Evolutionary conservation across 306 rosid genomes (phyloP).

Genomic region (Fagus sylvatica): DNA sequence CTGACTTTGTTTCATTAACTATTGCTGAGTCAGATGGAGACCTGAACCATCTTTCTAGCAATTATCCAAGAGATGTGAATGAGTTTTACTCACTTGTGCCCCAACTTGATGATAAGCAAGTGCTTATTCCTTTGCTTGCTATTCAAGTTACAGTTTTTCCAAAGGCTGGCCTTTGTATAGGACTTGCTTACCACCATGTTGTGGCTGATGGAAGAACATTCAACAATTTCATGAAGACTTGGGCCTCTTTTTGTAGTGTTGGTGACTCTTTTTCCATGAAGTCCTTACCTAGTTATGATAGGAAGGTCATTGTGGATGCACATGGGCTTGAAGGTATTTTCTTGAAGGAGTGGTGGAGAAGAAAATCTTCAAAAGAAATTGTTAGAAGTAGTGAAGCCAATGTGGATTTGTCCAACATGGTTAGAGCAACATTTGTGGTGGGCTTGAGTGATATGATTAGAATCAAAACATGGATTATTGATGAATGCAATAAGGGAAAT

Average conservation of each 20-base stretch:
- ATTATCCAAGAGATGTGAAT: conserved; percentile 22
- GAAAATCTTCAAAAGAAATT: neutral
- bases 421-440: conserved; percentile 37
- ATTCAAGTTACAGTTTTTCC: conserved; percentile 46
- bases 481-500: conserved; percentile 22
- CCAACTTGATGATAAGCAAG: neutral
- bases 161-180: conserved; percentile 43
- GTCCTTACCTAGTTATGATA: conserved; percentile 24
- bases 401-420: conserved; percentile 20
- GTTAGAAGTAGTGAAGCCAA: neutral
- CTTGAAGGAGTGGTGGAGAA: conserved; percentile 41
- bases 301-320: conserved; percentile 38
- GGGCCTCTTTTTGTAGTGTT: conserved; percentile 38
- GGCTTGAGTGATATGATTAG: conserved; percentile 31
- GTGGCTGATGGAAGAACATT: conserved; percentile 53
- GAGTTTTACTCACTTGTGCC: conserved; percentile 39
- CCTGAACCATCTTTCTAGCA: conserved; percentile 24
- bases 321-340: conserved; percentile 31
- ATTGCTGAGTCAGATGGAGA: conserved; percentile 30
- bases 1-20: conserved; percentile 29
- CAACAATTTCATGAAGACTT: conserved; percentile 45
- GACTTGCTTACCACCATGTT: conserved; percentile 40
- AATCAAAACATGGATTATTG: conserved; percentile 24
- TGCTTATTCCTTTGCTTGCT: conserved; percentile 37
- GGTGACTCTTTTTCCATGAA: neutral